Evolutionary conservation across 352 stramenopile genomes (phyloP).

Genomic region (Phytophthora hibernalis): DNA sequence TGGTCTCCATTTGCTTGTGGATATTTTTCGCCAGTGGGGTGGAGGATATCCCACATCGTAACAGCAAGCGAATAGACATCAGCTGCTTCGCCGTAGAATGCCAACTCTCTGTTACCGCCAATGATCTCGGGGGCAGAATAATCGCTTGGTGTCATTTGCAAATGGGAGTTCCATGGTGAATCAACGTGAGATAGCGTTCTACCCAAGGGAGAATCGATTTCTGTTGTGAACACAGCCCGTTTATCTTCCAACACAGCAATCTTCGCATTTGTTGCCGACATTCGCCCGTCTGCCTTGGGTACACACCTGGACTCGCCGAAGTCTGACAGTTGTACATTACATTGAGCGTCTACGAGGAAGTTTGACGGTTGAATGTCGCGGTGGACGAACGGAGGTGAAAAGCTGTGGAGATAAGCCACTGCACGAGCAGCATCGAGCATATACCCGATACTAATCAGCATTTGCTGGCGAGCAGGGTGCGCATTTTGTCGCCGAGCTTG

Average conservation of each 20-base stretch:
- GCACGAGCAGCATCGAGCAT: constrained; percentile 58
- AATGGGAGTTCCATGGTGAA: constrained; percentile 13
- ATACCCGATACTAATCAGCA: constrained; percentile 46
- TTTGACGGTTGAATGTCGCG: constrained; percentile 56
- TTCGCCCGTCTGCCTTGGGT: constrained; percentile 11
- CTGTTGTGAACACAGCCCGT: not conserved
- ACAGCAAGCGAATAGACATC: constrained; percentile 69
- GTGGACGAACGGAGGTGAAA: constrained; percentile 53
- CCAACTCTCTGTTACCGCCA: constrained; percentile 34
- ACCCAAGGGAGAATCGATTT: constrained; percentile 15
- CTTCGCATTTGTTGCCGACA: constrained; percentile 7
- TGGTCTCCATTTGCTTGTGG: constrained; percentile 40
- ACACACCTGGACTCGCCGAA: constrained; percentile 46
- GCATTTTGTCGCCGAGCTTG: constrained; percentile 26
- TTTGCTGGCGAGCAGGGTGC: constrained; percentile 33
- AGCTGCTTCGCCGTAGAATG: constrained; percentile 48
- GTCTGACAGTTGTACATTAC: constrained; percentile 47
- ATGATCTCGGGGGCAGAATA: constrained; percentile 74
- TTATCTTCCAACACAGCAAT: constrained; percentile 23
- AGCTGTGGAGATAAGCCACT: constrained; percentile 60
- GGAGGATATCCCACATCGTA: constrained; percentile 72
- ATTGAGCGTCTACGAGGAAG: constrained; percentile 48
- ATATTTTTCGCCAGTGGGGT: constrained; percentile 48
- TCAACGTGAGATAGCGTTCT: constrained; percentile 14
- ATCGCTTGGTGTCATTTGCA: constrained; percentile 33